Evolutionary conservation across 2,329 filamentous ascomycete species (phyloP).

Genomic region (Pseudovirgaria hyperparasitica): DNA sequence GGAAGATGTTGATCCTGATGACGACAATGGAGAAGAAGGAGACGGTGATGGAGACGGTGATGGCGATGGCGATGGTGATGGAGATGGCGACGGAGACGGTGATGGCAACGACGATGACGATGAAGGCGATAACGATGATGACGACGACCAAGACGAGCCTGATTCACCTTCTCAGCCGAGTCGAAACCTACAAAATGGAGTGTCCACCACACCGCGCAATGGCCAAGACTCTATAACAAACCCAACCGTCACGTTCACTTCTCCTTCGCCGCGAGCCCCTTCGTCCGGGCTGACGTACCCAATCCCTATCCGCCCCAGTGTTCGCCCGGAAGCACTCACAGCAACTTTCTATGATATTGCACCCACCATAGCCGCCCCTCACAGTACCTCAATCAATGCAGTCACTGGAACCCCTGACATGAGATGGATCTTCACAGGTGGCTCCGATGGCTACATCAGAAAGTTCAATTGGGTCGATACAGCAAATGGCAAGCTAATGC

Average conservation of each 20-base stretch:
- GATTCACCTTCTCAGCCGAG: constrained; percentile 28
- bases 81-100: constrained; percentile 22
- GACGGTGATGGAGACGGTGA: constrained; percentile 22
- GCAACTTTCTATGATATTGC: constrained; percentile 86
- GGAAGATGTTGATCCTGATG: constrained; percentile 29
- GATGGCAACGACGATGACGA: constrained; percentile 20
- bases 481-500: constrained; percentile 82
- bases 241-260: constrained; percentile 35
- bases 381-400: constrained; percentile 90
- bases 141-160: constrained; percentile 28
- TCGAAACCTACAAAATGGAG: constrained; percentile 16
- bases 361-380: constrained; percentile 90
- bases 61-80: constrained; percentile 23
- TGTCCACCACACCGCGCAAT: constrained; percentile 9
- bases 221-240: constrained; percentile 24
- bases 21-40: constrained; percentile 22
- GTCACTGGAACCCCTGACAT: constrained; percentile 87
- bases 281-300: constrained; percentile 14
- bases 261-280: constrained; percentile 30
- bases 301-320: constrained; percentile 42
- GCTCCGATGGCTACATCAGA: constrained; percentile 86
- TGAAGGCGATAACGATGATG: constrained; percentile 24
- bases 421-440: constrained; percentile 88
- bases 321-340: constrained; percentile 66
- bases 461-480: constrained; percentile 95